These are phyloP conservation scores for Dactylellina sp. DNA, from an alignment of 2,329 filamentous ascomycete genomes.

Conservation along the genomic window DNA sequence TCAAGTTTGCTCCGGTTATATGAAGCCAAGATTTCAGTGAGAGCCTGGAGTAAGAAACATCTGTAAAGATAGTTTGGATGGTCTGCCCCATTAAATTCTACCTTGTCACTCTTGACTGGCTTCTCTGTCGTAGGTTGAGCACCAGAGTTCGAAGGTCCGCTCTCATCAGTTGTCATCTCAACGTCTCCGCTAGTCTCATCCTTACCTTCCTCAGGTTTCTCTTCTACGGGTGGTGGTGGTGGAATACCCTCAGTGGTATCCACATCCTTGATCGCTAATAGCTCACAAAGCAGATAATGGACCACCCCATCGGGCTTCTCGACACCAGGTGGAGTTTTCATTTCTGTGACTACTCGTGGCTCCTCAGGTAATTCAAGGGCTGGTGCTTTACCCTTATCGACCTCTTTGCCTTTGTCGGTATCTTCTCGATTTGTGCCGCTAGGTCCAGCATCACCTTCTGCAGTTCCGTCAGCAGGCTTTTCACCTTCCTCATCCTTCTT, in stretches of 20 bases:
- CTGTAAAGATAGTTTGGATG: constrained; percentile 97
- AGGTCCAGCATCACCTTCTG: constrained; percentile 37
- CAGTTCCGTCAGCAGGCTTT: constrained; percentile 61
- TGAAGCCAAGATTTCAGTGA: constrained; percentile 88
- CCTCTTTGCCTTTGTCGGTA: constrained; percentile 54
- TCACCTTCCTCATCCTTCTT: constrained; percentile 59
- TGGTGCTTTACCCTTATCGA: constrained; percentile 64
- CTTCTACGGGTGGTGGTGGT: constrained; percentile 50
- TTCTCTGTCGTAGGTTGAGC: constrained; percentile 63
- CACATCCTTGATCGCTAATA: constrained; percentile 71
- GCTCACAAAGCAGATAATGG: constrained; percentile 91
- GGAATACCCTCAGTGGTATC: constrained; percentile 61
- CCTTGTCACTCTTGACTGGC: constrained; percentile 76
- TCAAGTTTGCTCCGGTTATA: constrained; percentile 97
- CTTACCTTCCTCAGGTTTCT: constrained; percentile 35
- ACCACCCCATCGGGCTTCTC: constrained; percentile 95
- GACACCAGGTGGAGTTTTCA: constrained; percentile 80
- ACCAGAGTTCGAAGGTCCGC: constrained; percentile 61
- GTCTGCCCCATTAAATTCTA: constrained; percentile 86
- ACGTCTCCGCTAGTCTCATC: constrained; percentile 64
- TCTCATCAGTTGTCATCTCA: constrained; percentile 65
- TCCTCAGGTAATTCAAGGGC: constrained; percentile 71
- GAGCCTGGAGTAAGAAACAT: constrained; percentile 91
- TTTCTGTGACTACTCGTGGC: constrained; percentile 73
- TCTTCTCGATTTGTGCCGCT: constrained; percentile 5